Evolutionary conservation across 352 stramenopile genomes (phyloP), one percentile per base, ranked within the genome.

Genomic region (Phytophthora pisi): DNA sequence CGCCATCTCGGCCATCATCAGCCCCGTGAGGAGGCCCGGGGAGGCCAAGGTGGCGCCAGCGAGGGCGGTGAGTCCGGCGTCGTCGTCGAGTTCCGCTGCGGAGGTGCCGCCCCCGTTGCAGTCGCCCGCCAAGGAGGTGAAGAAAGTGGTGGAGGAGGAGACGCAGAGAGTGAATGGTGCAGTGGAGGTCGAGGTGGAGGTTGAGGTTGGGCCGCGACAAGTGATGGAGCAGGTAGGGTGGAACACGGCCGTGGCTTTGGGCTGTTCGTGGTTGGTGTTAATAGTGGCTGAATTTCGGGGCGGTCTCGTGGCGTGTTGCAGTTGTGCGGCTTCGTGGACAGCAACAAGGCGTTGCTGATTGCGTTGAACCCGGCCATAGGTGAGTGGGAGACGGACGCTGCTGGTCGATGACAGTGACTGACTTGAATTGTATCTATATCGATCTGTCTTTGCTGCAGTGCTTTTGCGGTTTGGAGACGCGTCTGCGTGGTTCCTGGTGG

Each of bases 1-100:
- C 47, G 82, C 81, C 2, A 89, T 95, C 51, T 89, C 84, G 5
- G 70, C 75, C 20, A 75, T 90, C 36, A 87, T 95, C 59, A 86
- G 75, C 66, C 84, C 82, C 10, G 55, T 67, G 2, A 67, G 61
- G 24, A 36, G 13, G 40, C 15, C 20, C n/a, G 23, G 13, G 5
- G 55, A 65, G 31, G 42, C 64, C 3, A 70, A 66, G 24, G 42
- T 61, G 5, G 23, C n/a, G n/a, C 64, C 69, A 0, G 43, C 59
- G 4, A 70, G 5, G 52, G 15, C 15, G 1, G 2, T 13, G 15
- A 75, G 63, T 62, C 28, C 61, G 5, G 28, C n/a, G n/a, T 65
- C 45, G 8, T 62, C 40, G 18, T 18, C 51, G 11, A 59, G 43
- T 10, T 70, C 34, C 3, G 10, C 18, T n/a, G 30, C 10, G 13